phyloP scores from a whole-genome alignment of 73 alveolate genomes.

The Halteria grandinella region DNA sequence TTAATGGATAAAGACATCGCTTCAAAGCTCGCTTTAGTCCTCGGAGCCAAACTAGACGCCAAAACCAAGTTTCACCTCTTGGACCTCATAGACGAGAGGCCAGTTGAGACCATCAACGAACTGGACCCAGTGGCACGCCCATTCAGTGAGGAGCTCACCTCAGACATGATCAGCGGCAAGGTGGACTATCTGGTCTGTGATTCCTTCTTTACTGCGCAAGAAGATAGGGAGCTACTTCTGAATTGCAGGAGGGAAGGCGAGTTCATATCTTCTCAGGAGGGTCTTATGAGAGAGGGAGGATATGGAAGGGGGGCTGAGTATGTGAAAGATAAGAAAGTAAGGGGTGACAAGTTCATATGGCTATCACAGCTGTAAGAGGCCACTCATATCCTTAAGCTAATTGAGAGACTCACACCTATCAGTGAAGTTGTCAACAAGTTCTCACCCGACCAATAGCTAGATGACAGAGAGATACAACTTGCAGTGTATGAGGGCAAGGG shows the following conservation, averaged over 20 bases:
- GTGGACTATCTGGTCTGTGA: background rate
- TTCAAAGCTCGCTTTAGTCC: constrained; percentile 16
- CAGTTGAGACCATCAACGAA: background rate
- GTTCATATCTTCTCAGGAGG: background rate
- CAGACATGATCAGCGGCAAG: background rate
- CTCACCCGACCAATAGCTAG: background rate
- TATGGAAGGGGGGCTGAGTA: constrained; percentile 43
- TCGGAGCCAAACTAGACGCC: constrained; percentile 33
- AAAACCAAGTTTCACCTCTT: constrained; percentile 37
- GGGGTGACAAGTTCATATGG: constrained; percentile 57
- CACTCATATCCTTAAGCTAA: too few species aligned
- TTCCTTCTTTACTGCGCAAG: background rate
- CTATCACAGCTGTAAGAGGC: too few species aligned
- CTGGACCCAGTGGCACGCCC: background rate
- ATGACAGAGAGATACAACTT: constrained; percentile 35
- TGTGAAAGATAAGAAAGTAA: constrained; percentile 39
- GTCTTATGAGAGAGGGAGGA: constrained; percentile 30
- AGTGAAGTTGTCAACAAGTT: background rate
- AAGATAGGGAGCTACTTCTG: background rate
- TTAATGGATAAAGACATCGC: background rate
- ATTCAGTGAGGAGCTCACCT: background rate
- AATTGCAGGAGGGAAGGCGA: constrained; percentile 11
- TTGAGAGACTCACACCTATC: background rate
- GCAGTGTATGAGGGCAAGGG: constrained; percentile 59
- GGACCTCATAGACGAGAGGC: constrained; percentile 41